Conservation (phyloP, 352 stramenopile genomes). For the Globisporangium okanoganense region DNA sequence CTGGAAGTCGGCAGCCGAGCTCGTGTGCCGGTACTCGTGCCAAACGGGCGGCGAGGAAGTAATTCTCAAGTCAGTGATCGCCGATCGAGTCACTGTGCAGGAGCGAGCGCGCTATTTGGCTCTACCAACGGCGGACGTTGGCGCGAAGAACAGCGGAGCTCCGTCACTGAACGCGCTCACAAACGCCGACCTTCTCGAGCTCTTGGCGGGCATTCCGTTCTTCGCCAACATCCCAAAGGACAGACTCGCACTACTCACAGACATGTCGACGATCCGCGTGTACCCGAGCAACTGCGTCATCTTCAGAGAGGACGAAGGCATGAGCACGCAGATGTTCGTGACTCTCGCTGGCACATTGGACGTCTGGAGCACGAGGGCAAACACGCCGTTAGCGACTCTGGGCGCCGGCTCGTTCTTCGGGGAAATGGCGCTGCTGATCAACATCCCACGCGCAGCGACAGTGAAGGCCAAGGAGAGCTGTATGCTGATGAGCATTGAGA, state of each 20-base stretch:
- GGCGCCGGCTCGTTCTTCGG: slow-evolving; percentile 75
- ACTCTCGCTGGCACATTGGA: slow-evolving; percentile 60
- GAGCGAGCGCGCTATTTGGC: slow-evolving; percentile 38
- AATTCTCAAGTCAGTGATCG: slow-evolving; percentile 55
- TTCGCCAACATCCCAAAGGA: slow-evolving; percentile 58
- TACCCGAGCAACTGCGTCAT: slow-evolving; percentile 66
- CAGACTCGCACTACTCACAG: slow-evolving; percentile 56
- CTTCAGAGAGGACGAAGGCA: slow-evolving; percentile 71
- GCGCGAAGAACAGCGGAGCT: slow-evolving; percentile 15
- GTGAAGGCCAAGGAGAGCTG: slow-evolving; percentile 65
- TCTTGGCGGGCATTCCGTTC: slow-evolving; percentile 65
- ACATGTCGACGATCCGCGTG: slow-evolving; percentile 74
- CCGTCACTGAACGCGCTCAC: slow-evolving; percentile 60
- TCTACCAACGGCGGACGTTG: slow-evolving; percentile 33
- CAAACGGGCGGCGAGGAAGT: slow-evolving; percentile 57
- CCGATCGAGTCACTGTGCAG: slow-evolving; percentile 40
- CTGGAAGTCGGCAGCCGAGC: slow-evolving; percentile 50
- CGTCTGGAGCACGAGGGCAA: slow-evolving; percentile 52
- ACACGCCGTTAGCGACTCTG: slow-evolving; percentile 47
- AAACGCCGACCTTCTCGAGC: slow-evolving; percentile 60
- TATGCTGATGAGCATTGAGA: slow-evolving; percentile 80
- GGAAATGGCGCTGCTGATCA: slow-evolving; percentile 79
- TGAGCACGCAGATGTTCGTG: slow-evolving; percentile 80
- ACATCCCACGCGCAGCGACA: slow-evolving; percentile 69
- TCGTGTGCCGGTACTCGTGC: slow-evolving; percentile 63